phyloP scores from a whole-genome alignment of 495 filamentous ascomycete species.

The Neurospora cerealis region DNA sequence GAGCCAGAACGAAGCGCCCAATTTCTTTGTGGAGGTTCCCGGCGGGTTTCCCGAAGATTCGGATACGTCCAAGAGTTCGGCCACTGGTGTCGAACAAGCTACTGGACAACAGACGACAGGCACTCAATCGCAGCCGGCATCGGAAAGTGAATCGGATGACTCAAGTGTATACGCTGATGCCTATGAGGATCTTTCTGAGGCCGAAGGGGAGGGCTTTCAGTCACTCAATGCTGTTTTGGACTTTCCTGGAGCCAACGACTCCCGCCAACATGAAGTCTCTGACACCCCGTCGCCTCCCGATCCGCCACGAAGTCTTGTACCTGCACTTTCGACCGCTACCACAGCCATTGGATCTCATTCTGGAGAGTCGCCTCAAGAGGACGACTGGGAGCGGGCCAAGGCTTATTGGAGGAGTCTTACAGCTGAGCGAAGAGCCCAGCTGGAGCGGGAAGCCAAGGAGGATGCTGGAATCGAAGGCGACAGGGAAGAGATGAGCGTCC shows the following conservation, averaged over 20 bases:
- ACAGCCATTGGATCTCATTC: constrained; percentile 10
- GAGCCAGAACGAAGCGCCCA: constrained; percentile 3
- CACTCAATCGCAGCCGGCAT: not conserved
- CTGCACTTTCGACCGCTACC: constrained; percentile 5
- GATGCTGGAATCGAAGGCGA: constrained; percentile 38
- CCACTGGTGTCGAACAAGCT: not conserved
- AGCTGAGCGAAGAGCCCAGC: constrained; percentile 43
- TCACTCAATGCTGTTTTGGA: constrained; percentile 80
- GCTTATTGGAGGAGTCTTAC: constrained; percentile 56
- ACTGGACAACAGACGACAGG: not conserved
- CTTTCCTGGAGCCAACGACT: constrained; percentile 28
- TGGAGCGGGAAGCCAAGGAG: constrained; percentile 44
- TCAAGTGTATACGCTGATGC: constrained; percentile 82
- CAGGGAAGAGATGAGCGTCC: constrained; percentile 22
- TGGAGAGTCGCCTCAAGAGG: constrained; percentile 10
- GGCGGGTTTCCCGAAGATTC: constrained; percentile 35
- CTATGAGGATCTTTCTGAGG: constrained; percentile 61
- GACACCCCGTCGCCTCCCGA: not conserved
- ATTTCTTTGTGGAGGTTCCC: constrained; percentile 28
- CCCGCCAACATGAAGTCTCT: not conserved
- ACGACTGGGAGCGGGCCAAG: constrained; percentile 53
- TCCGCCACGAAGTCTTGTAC: not conserved
- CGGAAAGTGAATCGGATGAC: constrained; percentile 16
- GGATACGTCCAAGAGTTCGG: constrained; percentile 9
- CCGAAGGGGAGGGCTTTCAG: constrained; percentile 64